These are phyloP conservation scores for Trichocladium uniseriatum DNA, from an alignment of 495 filamentous ascomycete species.

Conservation along the genomic window DNA sequence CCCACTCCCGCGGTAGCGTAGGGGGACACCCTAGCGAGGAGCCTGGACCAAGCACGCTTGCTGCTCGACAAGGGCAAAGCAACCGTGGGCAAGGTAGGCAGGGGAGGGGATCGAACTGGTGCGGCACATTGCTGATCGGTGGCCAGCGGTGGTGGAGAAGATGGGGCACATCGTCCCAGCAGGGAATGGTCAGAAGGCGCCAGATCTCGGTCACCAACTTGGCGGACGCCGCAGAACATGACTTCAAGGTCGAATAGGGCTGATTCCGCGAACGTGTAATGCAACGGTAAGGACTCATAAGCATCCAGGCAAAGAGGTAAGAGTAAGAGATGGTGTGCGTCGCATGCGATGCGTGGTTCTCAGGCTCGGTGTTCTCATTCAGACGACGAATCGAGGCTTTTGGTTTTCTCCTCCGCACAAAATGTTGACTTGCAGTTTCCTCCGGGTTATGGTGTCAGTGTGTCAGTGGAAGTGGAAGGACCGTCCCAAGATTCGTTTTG, in stretches of 20 bases:
- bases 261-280: background rate
- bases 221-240: background rate
- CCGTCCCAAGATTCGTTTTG: constrained; percentile 3
- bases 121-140: constrained; percentile 6
- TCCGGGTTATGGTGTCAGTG: too few species aligned
- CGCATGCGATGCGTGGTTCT: too few species aligned
- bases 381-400: too few species aligned
- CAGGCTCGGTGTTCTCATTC: too few species aligned
- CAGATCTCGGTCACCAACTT: constrained; percentile 4
- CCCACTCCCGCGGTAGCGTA: background rate
- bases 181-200: background rate
- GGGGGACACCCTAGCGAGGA: background rate
- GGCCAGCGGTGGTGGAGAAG: constrained; percentile 3
- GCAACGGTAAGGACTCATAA: too few species aligned
- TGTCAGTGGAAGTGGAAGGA: constrained; percentile 11
- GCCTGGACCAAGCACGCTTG: background rate
- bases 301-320: background rate
- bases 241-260: constrained; percentile 2
- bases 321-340: background rate
- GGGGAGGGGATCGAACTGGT: background rate
- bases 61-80: constrained; percentile 10
- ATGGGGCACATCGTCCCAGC: background rate
- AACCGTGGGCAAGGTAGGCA: background rate
- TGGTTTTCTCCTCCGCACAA: too few species aligned
- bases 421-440: too few species aligned